These are phyloP conservation scores for Xerocomellus amylosporus DNA, from an alignment of 768 basidiomycete genomes.

Conservation along the genomic window DNA sequence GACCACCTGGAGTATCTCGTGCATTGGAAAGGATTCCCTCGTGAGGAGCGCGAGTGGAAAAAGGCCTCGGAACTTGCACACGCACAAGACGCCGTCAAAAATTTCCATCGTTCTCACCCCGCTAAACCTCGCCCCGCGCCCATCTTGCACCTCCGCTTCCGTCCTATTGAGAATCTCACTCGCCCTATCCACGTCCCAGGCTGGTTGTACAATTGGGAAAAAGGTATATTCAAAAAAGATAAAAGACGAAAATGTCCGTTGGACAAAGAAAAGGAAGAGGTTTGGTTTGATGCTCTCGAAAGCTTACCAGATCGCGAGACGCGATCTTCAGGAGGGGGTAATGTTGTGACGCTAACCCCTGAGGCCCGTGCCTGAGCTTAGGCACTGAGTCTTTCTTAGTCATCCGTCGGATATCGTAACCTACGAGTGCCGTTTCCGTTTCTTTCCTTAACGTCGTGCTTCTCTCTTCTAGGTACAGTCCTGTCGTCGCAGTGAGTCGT, in stretches of 20 bases:
- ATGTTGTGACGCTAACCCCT: background rate
- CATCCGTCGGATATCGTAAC: too few relatives aligned
- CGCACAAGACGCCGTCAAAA: background rate
- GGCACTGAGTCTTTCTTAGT: too few relatives aligned
- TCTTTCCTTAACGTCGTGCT: too few relatives aligned
- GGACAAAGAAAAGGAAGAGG: too few relatives aligned
- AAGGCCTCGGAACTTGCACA: conserved; percentile 14
- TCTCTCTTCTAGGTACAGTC: too few relatives aligned
- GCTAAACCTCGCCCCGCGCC: background rate
- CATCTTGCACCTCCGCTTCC: background rate
- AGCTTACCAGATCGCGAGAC: background rate
- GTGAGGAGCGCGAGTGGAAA: conserved; percentile 6
- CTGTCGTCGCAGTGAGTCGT: too few relatives aligned
- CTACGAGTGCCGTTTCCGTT: too few relatives aligned
- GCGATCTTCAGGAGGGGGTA: conserved; percentile 2
- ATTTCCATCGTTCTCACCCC: conserved; percentile 13
- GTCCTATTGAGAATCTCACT: background rate
- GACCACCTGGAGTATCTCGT: conserved; percentile 23
- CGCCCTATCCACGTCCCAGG: background rate
- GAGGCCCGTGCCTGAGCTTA: too few relatives aligned
- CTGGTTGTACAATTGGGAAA: background rate
- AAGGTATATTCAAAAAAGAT: background rate
- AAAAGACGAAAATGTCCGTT: background rate
- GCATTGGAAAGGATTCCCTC: conserved; percentile 25
- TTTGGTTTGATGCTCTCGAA: conserved; percentile 1